These are phyloP conservation scores for Davidsoniella virescens DNA, from an alignment of 2,329 filamentous ascomycete species.

Conservation along the genomic window DNA sequence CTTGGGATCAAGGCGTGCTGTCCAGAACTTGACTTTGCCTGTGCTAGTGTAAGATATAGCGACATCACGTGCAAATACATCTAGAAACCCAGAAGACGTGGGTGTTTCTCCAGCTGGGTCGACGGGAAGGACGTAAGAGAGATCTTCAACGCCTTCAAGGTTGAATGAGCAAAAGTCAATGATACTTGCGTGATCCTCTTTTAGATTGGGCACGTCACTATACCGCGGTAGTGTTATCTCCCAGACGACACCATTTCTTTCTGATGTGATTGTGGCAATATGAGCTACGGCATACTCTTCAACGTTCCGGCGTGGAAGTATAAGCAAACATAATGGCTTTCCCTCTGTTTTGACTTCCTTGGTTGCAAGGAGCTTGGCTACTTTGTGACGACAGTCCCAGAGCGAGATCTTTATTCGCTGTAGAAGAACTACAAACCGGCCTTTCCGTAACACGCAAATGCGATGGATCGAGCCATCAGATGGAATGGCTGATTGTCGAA, in stretches of 20 bases:
- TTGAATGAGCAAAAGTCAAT: slow-evolving; percentile 56
- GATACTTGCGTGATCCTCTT: slow-evolving; percentile 21
- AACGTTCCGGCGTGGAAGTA: slow-evolving; percentile 47
- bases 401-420: slow-evolving; percentile 54
- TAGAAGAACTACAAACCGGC: slow-evolving; percentile 66
- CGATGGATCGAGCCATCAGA: slow-evolving; percentile 59
- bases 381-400: slow-evolving; percentile 57
- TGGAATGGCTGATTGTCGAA: slow-evolving; percentile 51
- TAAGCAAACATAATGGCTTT: slow-evolving; percentile 64
- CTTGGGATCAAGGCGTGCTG: slow-evolving; percentile 51
- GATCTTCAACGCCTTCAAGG: slow-evolving; percentile 40
- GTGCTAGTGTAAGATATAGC: slow-evolving; percentile 68
- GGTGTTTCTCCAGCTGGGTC: slow-evolving; percentile 67
- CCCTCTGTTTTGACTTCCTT: slow-evolving; percentile 32
- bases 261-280: slow-evolving; percentile 67
- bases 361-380: slow-evolving; percentile 42
- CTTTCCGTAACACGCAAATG: slow-evolving; percentile 62
- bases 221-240: slow-evolving; percentile 47
- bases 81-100: slow-evolving; percentile 60
- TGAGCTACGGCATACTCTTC: slow-evolving; percentile 44
- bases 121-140: slow-evolving; percentile 59
- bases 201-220: slow-evolving; percentile 15
- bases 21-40: slow-evolving; percentile 71
- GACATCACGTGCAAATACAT: slow-evolving; percentile 72
- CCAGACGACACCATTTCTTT: slow-evolving; percentile 69